A percentile compares a stretch with the other conserved stretches of the same genome.
These are phyloP conservation scores for Sinapis alba DNA, from an alignment of 441 rosid genomes.

Conservation along the genomic window DNA sequence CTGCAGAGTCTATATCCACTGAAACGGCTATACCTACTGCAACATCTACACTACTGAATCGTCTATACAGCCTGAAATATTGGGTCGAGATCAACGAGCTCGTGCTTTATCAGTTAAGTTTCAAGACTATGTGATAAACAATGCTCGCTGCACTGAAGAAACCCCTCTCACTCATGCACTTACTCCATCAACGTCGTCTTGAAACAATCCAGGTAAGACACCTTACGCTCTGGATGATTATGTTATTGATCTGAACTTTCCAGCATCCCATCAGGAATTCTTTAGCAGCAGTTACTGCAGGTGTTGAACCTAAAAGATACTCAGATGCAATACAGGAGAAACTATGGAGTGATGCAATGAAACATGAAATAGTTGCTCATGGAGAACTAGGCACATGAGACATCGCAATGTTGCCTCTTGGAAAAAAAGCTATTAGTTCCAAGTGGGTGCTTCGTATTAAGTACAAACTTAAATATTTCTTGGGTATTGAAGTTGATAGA, in stretches of 20 bases:
- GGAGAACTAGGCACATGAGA: neutral
- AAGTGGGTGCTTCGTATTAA: no score
- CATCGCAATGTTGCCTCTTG: neutral
- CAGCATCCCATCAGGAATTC: neutral
- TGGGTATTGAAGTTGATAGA: no score
- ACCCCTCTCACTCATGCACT: neutral
- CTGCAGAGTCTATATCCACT: no score
- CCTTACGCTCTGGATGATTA: neutral
- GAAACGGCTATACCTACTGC: no score
- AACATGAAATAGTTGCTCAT: neutral
- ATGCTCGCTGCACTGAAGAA: neutral
- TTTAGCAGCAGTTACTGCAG: neutral
- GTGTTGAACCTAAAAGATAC: neutral
- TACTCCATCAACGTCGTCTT: neutral
- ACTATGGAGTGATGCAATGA: neutral
- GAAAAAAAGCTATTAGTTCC: neutral
- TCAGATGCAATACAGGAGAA: neutral
- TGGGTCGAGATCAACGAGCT: no score
- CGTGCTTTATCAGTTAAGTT: no score
- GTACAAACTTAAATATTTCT: no score
- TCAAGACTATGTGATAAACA: no score
- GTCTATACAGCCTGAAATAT: no score
- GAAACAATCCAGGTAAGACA: neutral
- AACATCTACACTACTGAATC: neutral
- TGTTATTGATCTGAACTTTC: neutral